Evolutionary conservation across 805 yeast species (phyloP).

Genomic region (Ogataea wickerhamii): DNA sequence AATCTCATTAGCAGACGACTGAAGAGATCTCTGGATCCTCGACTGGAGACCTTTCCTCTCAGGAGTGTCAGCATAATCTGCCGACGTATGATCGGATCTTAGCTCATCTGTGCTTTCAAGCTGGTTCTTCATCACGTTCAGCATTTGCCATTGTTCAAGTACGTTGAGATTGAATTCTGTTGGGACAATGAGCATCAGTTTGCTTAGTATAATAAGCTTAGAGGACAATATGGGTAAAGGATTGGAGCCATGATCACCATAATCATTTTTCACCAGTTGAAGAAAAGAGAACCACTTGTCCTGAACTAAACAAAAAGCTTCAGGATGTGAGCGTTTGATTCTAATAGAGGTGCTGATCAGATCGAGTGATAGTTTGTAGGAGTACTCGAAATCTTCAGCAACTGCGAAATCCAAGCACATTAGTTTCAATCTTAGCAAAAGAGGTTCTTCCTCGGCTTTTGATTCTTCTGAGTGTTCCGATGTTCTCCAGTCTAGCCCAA

Average conservation of each 20-base stretch:
- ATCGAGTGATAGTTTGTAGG: constrained; percentile 42
- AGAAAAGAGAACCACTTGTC: constrained; percentile 68
- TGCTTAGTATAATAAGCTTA: constrained; percentile 55
- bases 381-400: constrained; percentile 58
- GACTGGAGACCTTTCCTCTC: constrained; percentile 20
- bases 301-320: constrained; percentile 18
- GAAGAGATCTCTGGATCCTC: constrained; percentile 27
- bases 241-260: constrained; percentile 16
- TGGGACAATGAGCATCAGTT: constrained; percentile 50
- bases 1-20: constrained; percentile 26
- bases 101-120: constrained; percentile 9
- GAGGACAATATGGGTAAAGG: constrained; percentile 10
- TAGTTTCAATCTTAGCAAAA: constrained; percentile 27
- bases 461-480: neutral
- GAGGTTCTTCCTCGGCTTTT: constrained; percentile 15
- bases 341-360: constrained; percentile 32
- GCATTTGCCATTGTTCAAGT: constrained; percentile 58
- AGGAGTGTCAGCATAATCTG: neutral
- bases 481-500: constrained; percentile 33
- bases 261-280: constrained; percentile 59
- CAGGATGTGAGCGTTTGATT: constrained; percentile 4
- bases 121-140: constrained; percentile 34
- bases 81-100: neutral
- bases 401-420: constrained; percentile 68
- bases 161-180: constrained; percentile 52